Evolutionary conservation across 495 filamentous ascomycete species (phyloP).

Genomic region (Penicillium salamii): DNA sequence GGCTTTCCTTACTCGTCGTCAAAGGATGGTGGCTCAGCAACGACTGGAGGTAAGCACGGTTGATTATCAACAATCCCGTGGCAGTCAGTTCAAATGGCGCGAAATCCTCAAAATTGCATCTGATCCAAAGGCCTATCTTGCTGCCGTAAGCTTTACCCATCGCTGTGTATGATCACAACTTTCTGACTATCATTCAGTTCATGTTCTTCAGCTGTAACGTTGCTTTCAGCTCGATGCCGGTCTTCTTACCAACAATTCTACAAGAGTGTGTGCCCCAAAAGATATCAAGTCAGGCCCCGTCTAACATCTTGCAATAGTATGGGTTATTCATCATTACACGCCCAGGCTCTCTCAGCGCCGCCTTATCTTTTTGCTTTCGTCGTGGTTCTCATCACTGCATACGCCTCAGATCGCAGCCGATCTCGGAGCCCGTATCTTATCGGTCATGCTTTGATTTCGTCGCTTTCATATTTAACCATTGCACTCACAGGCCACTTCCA

Average conservation of each 20-base stretch:
- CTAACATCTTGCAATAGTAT: slow-evolving; percentile 29
- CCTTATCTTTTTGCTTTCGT: slow-evolving; percentile 56
- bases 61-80: slow-evolving; percentile 17
- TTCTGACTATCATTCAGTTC: slow-evolving; percentile 22
- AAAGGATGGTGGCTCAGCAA: slow-evolving; percentile 46
- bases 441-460: slow-evolving; percentile 53
- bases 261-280: slow-evolving; percentile 39
- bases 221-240: slow-evolving; percentile 57
- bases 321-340: slow-evolving; percentile 43
- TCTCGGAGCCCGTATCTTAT: slow-evolving; percentile 50
- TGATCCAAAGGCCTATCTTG: slow-evolving; percentile 69
- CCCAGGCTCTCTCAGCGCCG: slow-evolving; percentile 56
- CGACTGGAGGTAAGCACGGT: slow-evolving; percentile 41
- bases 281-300: neutral
- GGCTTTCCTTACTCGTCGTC: slow-evolving; percentile 45
- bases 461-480: slow-evolving; percentile 59
- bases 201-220: slow-evolving; percentile 62
- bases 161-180: too few relatives aligned
- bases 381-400: slow-evolving; percentile 46
- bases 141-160: too few relatives aligned
- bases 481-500: slow-evolving; percentile 41
- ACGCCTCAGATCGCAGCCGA: slow-evolving; percentile 47
- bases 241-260: slow-evolving; percentile 59
- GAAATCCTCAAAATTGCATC: slow-evolving; percentile 51
- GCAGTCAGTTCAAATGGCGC: slow-evolving; percentile 41